Evolutionary conservation across 257 asterid species (phyloP), one percentile per base, ranked within the genome.

Genomic region (Linaria vulgaris): DNA sequence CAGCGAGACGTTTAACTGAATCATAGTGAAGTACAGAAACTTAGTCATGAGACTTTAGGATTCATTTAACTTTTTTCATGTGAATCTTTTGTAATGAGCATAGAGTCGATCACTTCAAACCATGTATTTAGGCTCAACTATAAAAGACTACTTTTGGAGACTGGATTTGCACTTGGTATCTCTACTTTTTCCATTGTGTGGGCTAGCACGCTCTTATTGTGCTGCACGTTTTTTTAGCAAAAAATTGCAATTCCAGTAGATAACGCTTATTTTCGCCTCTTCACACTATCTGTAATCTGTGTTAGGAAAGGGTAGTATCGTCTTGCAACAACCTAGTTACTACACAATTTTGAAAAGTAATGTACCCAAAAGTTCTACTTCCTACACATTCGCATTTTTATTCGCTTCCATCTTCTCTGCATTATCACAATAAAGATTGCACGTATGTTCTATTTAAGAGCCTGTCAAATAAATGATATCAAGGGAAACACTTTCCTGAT

Each of bases 121-220:
- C 27, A 25, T 16, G 16, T 51, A 43, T 17, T 27, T 63, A 52
- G 49, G 41, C 58, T 43, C 22, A 14, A 41, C 41, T 52, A 39
- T 41, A n/a, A 50, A 37, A 37, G 43, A 41, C 9, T 23, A n/a
- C 21, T 12, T n/a, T n/a, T 19, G 1, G 39, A 45, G 46, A 23
- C 21, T 12, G 65, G 64, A 31, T 23, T 37, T 67, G 48, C 47
- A 45, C 38, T 45, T 39, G 5, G 62, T 5, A 56, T 27, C 24
- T 57, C 34, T 11, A 12, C 24, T 21, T 34, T 68, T 20, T 5
- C 37, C 20, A 5, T 17, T 25, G 56, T 55, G 31, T 24, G 12
- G 24, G 22, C 24, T 20, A 21, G 27, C 43, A 58, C 57, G 50
- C 11, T 50, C 30, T 20, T 20, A 3, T 19, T 7, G 56, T 34